Conservation (phyloP, 1,139 yeast species). For the Geotrichum reessii region DNA sequence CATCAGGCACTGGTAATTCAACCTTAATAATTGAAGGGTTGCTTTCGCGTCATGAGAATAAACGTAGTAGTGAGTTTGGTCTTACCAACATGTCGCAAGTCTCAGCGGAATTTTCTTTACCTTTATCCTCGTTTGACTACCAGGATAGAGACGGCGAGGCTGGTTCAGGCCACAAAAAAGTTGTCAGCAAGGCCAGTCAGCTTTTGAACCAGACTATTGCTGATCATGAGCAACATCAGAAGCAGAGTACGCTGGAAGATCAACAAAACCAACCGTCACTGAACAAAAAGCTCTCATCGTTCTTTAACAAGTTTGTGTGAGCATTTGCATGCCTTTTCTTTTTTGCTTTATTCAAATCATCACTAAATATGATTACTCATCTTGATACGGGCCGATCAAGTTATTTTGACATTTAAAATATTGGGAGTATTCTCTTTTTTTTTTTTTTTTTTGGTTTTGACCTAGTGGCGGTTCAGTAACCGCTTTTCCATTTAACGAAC, state of each 20-base stretch:
- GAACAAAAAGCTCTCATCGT: slow-evolving; percentile 4
- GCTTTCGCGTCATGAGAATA: slow-evolving; percentile 3
- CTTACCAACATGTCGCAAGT: slow-evolving; percentile 1
- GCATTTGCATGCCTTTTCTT: neutral
- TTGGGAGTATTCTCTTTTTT: neutral
- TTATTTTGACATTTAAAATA: neutral
- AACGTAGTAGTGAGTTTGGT: slow-evolving; percentile 1
- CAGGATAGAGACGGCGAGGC: neutral
- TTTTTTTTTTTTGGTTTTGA: no score
- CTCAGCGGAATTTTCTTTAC: slow-evolving; percentile 1
- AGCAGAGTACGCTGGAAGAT: neutral
- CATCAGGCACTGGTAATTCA: neutral
- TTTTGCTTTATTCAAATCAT: no score
- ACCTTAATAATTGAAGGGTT: neutral
- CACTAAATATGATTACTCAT: neutral
- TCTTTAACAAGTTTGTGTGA: slow-evolving; percentile 1
- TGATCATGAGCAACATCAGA: neutral
- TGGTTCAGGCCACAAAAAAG: neutral
- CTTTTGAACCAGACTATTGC: neutral
- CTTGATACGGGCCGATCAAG: neutral
- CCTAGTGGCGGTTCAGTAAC: neutral
- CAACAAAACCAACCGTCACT: neutral
- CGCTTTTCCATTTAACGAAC: neutral
- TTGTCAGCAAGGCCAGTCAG: neutral
- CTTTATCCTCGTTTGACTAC: neutral